Base-by-base conservation (phyloP, 2,329 filamentous ascomycete species). In the Colletotrichum sp. region DNA sequence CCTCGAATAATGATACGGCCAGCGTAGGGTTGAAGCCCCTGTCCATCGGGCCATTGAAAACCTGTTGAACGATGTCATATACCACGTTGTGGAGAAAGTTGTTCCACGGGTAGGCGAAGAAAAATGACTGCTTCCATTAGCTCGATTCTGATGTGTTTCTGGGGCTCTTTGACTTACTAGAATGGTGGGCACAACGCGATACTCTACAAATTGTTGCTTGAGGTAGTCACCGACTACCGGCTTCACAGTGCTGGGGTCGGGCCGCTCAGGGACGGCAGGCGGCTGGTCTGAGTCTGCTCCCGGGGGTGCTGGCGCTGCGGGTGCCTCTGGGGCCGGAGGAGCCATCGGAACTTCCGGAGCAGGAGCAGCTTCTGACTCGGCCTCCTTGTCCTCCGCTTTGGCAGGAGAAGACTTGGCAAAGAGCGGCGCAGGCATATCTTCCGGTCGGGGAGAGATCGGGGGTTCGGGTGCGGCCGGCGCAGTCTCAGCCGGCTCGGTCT, bases 21-120 rank as follows among this genome's bases (percentile, higher is more conserved):
- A 99, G 88, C 64, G 92, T 93, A 13, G 95, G 93, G 84, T 99
- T 99, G 86, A 94, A 98, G 32, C 97, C 96, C 76, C 96, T 94
- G 80, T 99, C 96, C 95, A 99, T 98, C 1, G 96, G 96, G 10
- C 97, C 97, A 83, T 99, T 99, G 85, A 99, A 99, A 1, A 99
- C 97, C 87, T 99, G 97, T 84, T 99, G 97, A 59, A 99, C 95
- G 81, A 99, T 96, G 84, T 99, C 97, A 83, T 99, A 99, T 64
- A 99, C 97, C 59, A 99, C 97, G 82, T 99, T 99, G 86, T 99
- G 97, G 60, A 99, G 90, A 83, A 99, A 99, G 84, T 99, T 99
- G 85, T 99, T 99, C 97, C 97, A 99, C 2, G 97, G 96, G 82
- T 99, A 99, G 75, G 94, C 93, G 88, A 99, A 99, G 87, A 99